phyloP scores from a whole-genome alignment of 352 stramenopile species.

The Peronosclerospora sorghi region DNA sequence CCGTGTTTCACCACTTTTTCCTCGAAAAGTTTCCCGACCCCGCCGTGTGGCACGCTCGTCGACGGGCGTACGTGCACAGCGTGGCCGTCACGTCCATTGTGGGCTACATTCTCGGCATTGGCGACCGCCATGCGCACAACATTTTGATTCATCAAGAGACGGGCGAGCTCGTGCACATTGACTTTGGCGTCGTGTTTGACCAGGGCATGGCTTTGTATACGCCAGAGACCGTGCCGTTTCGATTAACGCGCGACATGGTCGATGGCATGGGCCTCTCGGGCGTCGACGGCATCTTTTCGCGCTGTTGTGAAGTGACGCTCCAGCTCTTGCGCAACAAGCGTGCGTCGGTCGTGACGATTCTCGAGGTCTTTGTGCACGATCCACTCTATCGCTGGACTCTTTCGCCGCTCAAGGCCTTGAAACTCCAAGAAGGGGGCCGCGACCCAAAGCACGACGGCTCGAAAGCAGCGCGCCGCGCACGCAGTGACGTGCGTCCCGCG shows the following conservation, averaged over 20 bases:
- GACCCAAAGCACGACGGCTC: conserved; percentile 13
- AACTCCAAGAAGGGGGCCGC: conserved; percentile 55
- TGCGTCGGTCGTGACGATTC: conserved; percentile 93
- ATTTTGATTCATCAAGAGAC: conserved; percentile 97
- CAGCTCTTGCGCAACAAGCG: conserved; percentile 87
- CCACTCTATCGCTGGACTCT: conserved; percentile 98
- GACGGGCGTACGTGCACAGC: conserved; percentile 91
- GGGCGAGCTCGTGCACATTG: conserved; percentile 98
- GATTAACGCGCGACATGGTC: conserved; percentile 97
- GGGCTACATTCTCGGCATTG: conserved; percentile 93
- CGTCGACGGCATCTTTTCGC: conserved; percentile 93
- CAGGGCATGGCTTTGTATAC: conserved; percentile 89
- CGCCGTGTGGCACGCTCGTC: conserved; percentile 89
- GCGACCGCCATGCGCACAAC: conserved; percentile 97
- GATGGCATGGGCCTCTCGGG: conserved; percentile 97
- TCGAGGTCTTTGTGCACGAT: conserved; percentile 98
- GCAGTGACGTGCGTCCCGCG: conserved; percentile 11
- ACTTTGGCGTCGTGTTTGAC: conserved; percentile 99
- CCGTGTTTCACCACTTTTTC: conserved; percentile 97
- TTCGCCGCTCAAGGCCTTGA: conserved; percentile 82
- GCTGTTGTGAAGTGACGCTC: conserved; percentile 90
- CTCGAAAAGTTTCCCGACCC: conserved; percentile 94
- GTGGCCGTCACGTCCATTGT: conserved; percentile 96
- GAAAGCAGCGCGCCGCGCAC: conserved; percentile 6
- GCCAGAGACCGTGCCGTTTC: conserved; percentile 98